Percentiles rank a stretch among this genome's conserved stretches.
Evolutionary conservation across 1,139 yeast genomes (phyloP).

Genomic region (Sugiyamaella neomexicana): DNA sequence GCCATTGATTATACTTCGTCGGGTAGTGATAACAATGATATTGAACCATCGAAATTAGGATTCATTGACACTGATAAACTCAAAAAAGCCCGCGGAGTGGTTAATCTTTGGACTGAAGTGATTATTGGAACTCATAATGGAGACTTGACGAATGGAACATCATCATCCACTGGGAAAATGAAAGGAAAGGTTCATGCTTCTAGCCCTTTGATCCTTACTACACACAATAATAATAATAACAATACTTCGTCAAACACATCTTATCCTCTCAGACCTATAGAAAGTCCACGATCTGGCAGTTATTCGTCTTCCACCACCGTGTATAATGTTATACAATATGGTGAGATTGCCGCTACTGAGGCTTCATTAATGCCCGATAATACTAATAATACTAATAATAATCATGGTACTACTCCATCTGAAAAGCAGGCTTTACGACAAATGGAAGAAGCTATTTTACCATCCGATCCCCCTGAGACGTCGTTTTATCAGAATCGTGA

Average conservation of each 20-base stretch:
- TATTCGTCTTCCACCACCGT: slow-evolving; percentile 17
- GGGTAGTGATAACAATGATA: slow-evolving; percentile 5
- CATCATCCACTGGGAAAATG: slow-evolving; percentile 3
- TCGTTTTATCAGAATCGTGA: slow-evolving; percentile 11
- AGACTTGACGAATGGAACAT: not conserved
- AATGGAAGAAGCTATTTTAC: slow-evolving; percentile 58
- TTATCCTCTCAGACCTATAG: not conserved
- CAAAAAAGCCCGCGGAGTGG: slow-evolving; percentile 70
- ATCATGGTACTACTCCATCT: not conserved
- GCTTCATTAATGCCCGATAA: not conserved
- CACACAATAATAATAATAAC: no score
- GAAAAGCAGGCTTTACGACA: slow-evolving; percentile 59
- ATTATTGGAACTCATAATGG: slow-evolving; percentile 61
- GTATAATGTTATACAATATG: slow-evolving; percentile 22
- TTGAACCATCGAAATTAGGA: slow-evolving; percentile 12
- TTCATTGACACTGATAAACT: slow-evolving; percentile 76
- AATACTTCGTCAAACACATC: no score
- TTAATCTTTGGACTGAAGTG: slow-evolving; percentile 76
- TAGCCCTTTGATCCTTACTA: not conserved
- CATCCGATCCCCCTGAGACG: slow-evolving; percentile 56
- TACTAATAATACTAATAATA: not conserved
- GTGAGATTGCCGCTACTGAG: slow-evolving; percentile 20
- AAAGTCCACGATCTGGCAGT: slow-evolving; percentile 23
- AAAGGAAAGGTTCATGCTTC: slow-evolving; percentile 8
- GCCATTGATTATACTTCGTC: slow-evolving; percentile 31